A percentile compares a stretch with the other conserved stretches of the same genome.
These are phyloP conservation scores for Phytophthora vignae DNA, from an alignment of 352 stramenopile species.

Conservation along the genomic window DNA sequence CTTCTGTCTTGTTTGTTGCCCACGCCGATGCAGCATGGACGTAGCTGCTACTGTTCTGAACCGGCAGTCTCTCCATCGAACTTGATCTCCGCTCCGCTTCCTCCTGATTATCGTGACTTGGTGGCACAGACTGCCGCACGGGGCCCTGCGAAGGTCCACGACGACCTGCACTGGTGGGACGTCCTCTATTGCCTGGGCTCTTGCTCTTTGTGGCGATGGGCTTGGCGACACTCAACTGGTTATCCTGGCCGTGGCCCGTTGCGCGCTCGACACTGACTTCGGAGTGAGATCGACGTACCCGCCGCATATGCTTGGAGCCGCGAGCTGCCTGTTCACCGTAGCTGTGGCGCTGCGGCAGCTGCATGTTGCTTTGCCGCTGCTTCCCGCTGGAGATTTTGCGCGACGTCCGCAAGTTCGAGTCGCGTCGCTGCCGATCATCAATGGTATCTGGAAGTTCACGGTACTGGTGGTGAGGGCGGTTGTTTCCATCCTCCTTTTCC, in stretches of 20 bases:
- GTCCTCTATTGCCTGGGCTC: slow-evolving; percentile 19
- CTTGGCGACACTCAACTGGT: slow-evolving; percentile 17
- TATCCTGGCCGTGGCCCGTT: slow-evolving; percentile 28
- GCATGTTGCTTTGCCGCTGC: slow-evolving; percentile 41
- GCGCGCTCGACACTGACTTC: slow-evolving; percentile 51
- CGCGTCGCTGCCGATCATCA: slow-evolving; percentile 45
- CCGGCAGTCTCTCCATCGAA: slow-evolving; percentile 59
- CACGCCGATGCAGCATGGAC: slow-evolving; percentile 77
- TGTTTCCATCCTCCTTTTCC: slow-evolving; percentile 60
- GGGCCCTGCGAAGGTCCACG: slow-evolving; percentile 33
- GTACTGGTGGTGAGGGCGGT: slow-evolving; percentile 33
- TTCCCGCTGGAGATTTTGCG: slow-evolving; percentile 43
- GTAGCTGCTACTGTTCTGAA: slow-evolving; percentile 64
- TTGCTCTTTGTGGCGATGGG: slow-evolving; percentile 27
- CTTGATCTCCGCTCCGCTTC: slow-evolving; percentile 52
- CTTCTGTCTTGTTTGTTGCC: slow-evolving; percentile 79
- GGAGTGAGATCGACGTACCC: slow-evolving; percentile 53
- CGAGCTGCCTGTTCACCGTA: slow-evolving; percentile 41
- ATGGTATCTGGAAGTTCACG: slow-evolving; percentile 43
- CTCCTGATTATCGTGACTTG: slow-evolving; percentile 43
- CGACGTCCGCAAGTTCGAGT: slow-evolving; percentile 48
- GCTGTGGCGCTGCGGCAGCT: slow-evolving; percentile 44
- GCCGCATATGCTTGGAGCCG: slow-evolving; percentile 47
- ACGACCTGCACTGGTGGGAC: slow-evolving; percentile 21
- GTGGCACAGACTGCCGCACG: slow-evolving; percentile 30